Base-by-base conservation (phyloP, 805 yeast genomes). In the Saccharomycopsis babjevae region DNA sequence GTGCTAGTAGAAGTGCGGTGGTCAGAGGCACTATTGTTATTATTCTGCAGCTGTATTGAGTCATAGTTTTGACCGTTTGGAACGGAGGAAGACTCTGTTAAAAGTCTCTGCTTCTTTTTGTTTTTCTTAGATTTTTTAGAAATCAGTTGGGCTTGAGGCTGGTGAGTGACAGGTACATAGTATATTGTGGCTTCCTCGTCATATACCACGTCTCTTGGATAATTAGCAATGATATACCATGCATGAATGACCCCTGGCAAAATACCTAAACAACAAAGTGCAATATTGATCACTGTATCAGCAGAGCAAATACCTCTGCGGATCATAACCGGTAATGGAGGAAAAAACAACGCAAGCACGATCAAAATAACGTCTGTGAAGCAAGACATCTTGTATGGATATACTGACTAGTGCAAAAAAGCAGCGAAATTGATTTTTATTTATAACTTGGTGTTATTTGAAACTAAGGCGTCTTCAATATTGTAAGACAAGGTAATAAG, bases 191-290 rank as follows among this genome's bases (percentile, higher is more conserved):
- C 61, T 61, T 71, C 74, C 25, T 66, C 72, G 56, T 70, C 71
- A 22, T 66, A 65, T 46, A 69, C 70, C 15, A 32, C 32, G 11
- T 42, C 50, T 6, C 36, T 28, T 10, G 96, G 96, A 69, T 86
- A 86, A 67, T 81, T 77, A 60, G 89, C 83, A 60, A 89, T 88
- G 67, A 89, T 85, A 71, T 88, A 89, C 82, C 89, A 85, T 50
- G 86, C 75, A 68, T 89, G 96, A 63, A 89, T 71, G 42, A 88
- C 78, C 11, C 94, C 96, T 0, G 96, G 96, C 59, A 89, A 68
- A 69, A 78, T 84, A 1, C 96, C 94, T 54, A 89, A 76, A 61
- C 82, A 68, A 71, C 90, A 86, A 36, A 89, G 77, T 6, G 86
- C 83, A 56, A 89, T 76, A 72, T 88, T 89, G 68, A 89, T 85